Evolutionary conservation across 1,284 basidiomycete species (phyloP), one percentile per base, ranked within the genome.

Genomic region (Agaricales sp.): DNA sequence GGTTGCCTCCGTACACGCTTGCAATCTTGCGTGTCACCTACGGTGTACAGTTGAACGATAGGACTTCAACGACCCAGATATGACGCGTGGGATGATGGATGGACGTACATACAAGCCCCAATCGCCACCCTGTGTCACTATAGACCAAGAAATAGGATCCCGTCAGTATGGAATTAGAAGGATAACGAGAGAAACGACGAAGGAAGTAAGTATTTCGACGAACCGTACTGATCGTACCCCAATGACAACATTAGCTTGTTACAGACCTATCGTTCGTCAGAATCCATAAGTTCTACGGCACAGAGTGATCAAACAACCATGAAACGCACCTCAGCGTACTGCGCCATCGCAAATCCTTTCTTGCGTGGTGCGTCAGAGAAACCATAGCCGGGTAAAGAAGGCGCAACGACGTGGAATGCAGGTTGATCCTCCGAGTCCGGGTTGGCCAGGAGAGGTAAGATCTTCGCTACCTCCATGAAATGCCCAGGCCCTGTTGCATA

Each of bases 361-460:
- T 64, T 63, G 18, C 50, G 61, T 0, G 65, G 63, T 1, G 60
- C 73, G 37, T 76, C 69, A 0, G 77, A 78, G 57, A 77, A 78
- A 0, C 77, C 76, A 57, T 60, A 81, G 0, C 74, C 73, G 3
- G 79, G 78, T n/a, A 80, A 54, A 55, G 74, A 73, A 2, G 70
- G 54, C 0, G 73, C 71, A 0, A 80, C 74, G 18, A 80, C 74
- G 53, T 82, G 77, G 55, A 82, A 82, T 1, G 57, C 67, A 49
- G 68, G 74, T 35, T 35, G 30, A 35, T 35, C 30, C n/a, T 8
- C 11, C n/a, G 30, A 35, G n/a, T 35, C n/a, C 30, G 30, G 30
- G 11, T 35, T 35, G 22, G 38, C 41, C 22, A 35, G 19, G 6
- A 38, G 13, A 19, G 37, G 39, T 39, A 12, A 3, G 13, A 45